Base-by-base conservation (phyloP, 192 early-diverging fungal genomes). In the Umbelopsis isabellina region DNA sequence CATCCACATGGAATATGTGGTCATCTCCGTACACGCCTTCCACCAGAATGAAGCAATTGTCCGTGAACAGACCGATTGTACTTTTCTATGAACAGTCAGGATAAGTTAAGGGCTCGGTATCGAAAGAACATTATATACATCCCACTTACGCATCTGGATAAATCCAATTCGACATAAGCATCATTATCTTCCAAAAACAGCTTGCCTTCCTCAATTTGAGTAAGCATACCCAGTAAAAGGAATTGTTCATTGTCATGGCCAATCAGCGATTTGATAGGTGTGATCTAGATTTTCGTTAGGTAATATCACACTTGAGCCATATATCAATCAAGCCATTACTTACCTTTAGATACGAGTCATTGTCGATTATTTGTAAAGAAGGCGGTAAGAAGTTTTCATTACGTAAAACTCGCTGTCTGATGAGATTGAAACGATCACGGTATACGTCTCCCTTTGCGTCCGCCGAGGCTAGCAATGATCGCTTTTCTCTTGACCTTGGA, bases 211-310 rank as follows among this genome's bases (percentile, higher is more conserved):
- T 90, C 83, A 46, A 93, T 82, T 76, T 89, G 87, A 22, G 94
- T 87, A 41, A 98, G 81, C 94, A 98, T 94, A 3, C 96, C 96
- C 78, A 96, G 90, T 46, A 96, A 77, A 23, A 95, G 55, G 70
- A 91, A 94, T 41, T 75, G 72, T 68, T 83, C 89, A 66, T 78
- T 87, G 66, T 84, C 86, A 46, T 84, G 84, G 27, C 86, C 94
- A 79, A 88, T 90, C 49, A 98, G 80, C 6, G 92, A 88, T 71
- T 93, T 94, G 58, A 98, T 89, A 4, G 91, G 86, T 11, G 90
- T 91, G 25, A 92, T 80, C 84, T 93, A 71, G n/a, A 49, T 6
- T 10, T 9, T 1, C 6, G 6, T 41, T 41, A 41, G 37, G 7
- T 25, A 49, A 53, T 13, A 55, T 44, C 6, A n/a, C 25, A 23